phyloP scores from a whole-genome alignment of 2,329 filamentous ascomycete species.

The Nectriaceae sp. region DNA sequence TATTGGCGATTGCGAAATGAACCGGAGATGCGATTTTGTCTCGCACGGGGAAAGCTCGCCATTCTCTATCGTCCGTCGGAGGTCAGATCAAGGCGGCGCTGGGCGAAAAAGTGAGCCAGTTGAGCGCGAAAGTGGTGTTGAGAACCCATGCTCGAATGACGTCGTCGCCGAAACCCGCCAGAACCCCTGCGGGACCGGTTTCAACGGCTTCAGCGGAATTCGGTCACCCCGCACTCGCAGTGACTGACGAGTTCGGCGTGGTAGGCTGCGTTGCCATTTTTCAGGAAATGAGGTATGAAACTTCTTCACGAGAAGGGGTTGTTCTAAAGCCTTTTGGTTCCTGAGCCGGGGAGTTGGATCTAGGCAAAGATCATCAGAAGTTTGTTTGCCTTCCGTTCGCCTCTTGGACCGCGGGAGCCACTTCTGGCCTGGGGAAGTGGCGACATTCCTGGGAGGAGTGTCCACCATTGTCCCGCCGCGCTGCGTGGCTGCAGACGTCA shows the following conservation, averaged over 20 bases:
- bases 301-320: too few relatives aligned
- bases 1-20: too few relatives aligned
- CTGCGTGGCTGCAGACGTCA: conserved; percentile 9
- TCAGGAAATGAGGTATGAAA: too few relatives aligned
- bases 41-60: neutral
- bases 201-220: conserved; percentile 21
- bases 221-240: conserved; percentile 19
- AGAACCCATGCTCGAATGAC: conserved; percentile 19
- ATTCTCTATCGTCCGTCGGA: neutral
- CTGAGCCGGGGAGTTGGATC: neutral
- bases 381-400: neutral
- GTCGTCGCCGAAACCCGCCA: conserved; percentile 13
- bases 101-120: neutral
- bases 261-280: conserved; percentile 13
- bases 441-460: conserved; percentile 14
- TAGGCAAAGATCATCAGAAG: neutral
- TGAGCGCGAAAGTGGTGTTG: neutral
- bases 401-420: neutral
- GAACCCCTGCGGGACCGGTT: conserved; percentile 8
- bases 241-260: conserved; percentile 16
- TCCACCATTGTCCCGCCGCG: neutral
- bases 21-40: neutral
- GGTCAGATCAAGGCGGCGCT: neutral
- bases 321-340: neutral
- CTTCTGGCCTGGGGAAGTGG: conserved; percentile 22